Evolutionary conservation across 2,329 filamentous ascomycete genomes (phyloP).

Genomic region (Ophiostoma ulmi): DNA sequence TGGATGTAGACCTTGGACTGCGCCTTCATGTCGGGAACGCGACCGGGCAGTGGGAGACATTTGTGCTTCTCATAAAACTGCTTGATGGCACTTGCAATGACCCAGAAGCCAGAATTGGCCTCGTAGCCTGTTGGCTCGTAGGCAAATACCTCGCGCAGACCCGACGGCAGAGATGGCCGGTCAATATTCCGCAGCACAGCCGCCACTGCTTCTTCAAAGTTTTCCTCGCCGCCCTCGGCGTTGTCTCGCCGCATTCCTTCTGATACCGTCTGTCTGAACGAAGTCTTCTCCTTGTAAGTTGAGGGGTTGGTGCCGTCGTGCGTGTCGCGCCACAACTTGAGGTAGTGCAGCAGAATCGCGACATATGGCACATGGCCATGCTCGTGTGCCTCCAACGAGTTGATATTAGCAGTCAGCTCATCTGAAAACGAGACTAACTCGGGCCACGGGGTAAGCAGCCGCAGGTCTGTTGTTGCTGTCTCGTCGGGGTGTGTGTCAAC

Average conservation of each 20-base stretch:
- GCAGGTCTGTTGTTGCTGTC: conserved; percentile 76
- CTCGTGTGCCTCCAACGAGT: conserved; percentile 66
- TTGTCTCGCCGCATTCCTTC: conserved; percentile 64
- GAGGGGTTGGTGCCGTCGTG: conserved; percentile 65
- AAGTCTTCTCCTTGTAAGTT: conserved; percentile 78
- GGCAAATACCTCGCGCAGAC: conserved; percentile 72
- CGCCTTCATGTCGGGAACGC: conserved; percentile 96
- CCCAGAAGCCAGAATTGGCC: conserved; percentile 67
- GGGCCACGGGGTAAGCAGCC: conserved; percentile 79
- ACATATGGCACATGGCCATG: conserved; percentile 92
- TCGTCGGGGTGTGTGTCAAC: conserved; percentile 94
- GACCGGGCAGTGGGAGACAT: conserved; percentile 76
- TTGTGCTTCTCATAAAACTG: conserved; percentile 68
- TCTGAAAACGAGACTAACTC: conserved; percentile 65
- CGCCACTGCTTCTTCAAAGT: conserved; percentile 85
- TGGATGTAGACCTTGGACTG: conserved; percentile 83
- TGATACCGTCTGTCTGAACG: conserved; percentile 68
- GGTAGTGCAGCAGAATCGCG: conserved; percentile 72
- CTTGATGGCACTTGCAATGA: conserved; percentile 74
- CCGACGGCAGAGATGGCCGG: conserved; percentile 59
- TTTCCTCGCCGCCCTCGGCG: conserved; percentile 86
- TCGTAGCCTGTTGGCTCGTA: conserved; percentile 38
- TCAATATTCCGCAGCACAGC: conserved; percentile 86
- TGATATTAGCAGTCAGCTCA: conserved; percentile 63
- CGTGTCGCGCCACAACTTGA: conserved; percentile 70